These are phyloP conservation scores for Rhododendron kiyosumense DNA, from an alignment of 148 eudicot species.

Conservation along the genomic window DNA sequence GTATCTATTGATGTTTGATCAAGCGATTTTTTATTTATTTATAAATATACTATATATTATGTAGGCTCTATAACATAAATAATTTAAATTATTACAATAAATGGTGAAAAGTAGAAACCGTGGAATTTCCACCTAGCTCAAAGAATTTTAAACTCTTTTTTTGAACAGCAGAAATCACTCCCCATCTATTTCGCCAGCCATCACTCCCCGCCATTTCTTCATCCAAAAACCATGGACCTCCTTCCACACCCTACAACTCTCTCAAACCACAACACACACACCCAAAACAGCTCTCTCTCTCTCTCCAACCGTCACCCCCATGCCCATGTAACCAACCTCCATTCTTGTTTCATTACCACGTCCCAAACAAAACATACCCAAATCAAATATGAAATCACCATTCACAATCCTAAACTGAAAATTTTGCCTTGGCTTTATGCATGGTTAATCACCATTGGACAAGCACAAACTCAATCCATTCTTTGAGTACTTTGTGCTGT, in stretches of 20 bases:
- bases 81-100: too few relatives aligned
- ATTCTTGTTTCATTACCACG: constrained; percentile 7
- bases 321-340: constrained; percentile 2
- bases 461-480: neutral
- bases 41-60: too few relatives aligned
- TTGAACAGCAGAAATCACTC: too few relatives aligned
- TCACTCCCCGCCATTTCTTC: constrained; percentile 54
- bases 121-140: too few relatives aligned
- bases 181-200: constrained; percentile 44
- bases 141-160: too few relatives aligned
- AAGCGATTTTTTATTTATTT: too few relatives aligned
- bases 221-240: constrained; percentile 42
- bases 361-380: neutral
- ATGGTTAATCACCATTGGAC: constrained; percentile 10
- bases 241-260: constrained; percentile 20
- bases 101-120: too few relatives aligned
- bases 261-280: constrained; percentile 5
- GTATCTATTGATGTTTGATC: too few relatives aligned
- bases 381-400: neutral
- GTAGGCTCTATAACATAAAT: too few relatives aligned
- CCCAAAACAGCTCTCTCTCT: constrained; percentile 2
- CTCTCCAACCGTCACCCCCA: neutral
- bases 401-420: neutral
- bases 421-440: neutral
- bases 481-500: neutral